Evolutionary conservation across 2,329 filamentous ascomycete species (phyloP).

Genomic region (Myrmaecium sp.): DNA sequence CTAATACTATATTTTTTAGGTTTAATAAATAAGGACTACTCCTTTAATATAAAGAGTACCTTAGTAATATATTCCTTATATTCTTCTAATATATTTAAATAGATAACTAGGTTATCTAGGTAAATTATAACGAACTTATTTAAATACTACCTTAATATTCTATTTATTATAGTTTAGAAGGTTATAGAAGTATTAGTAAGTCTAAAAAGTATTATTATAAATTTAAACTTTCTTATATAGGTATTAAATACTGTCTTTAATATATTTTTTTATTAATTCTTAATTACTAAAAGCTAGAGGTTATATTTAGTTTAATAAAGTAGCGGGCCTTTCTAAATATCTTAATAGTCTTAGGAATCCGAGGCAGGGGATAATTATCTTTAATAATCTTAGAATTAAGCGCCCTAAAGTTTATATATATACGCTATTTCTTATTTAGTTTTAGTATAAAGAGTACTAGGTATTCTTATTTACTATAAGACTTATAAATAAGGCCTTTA

Average conservation of each 20-base stretch:
- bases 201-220: slow-evolving; percentile 7
- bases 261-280: slow-evolving; percentile 5
- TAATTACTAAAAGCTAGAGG: slow-evolving; percentile 5
- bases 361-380: slow-evolving; percentile 4
- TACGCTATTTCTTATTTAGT: slow-evolving; percentile 1
- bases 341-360: slow-evolving; percentile 4
- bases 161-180: slow-evolving; percentile 8
- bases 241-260: slow-evolving; percentile 6
- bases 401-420: slow-evolving; percentile 6
- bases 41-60: slow-evolving; percentile 2
- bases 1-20: slow-evolving; percentile 5
- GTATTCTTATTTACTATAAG: slow-evolving; percentile 3
- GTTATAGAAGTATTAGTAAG: slow-evolving; percentile 5
- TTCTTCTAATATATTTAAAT: slow-evolving; percentile 1
- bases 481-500: slow-evolving; percentile 1
- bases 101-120: slow-evolving; percentile 8
- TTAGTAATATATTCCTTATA: slow-evolving; percentile 5
- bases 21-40: slow-evolving; percentile 3
- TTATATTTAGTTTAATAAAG: slow-evolving; percentile 7
- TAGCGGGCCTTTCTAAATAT: slow-evolving; percentile 3
- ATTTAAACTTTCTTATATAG: slow-evolving; percentile 5
- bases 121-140: slow-evolving; percentile 7
- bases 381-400: slow-evolving; percentile 6
- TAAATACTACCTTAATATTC: slow-evolving; percentile 4
- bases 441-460: slow-evolving; percentile 5